Evolutionary conservation across 148 eudicot species (phyloP), one percentile per base, ranked within the genome.

Genomic region (Rhododendron kiyosumense): DNA sequence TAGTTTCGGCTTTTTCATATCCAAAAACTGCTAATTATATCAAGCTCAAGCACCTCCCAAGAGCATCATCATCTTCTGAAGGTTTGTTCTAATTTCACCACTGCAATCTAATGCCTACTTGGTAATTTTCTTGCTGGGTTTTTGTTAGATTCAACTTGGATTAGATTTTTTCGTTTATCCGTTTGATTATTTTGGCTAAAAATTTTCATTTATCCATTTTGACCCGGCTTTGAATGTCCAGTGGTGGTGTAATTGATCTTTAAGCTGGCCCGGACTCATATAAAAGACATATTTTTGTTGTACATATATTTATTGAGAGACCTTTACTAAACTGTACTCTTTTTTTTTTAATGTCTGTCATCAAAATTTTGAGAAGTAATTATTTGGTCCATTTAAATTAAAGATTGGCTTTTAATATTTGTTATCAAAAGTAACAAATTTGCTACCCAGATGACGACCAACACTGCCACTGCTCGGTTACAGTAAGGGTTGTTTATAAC

Each of bases 41-140:
- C 76, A 89, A 87, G 79, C 86, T 85, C 84, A 89, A 85, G 24
- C 81, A 78, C 86, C 81, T 90, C 45, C 84, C 86, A 79, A 84
- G 86, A 69, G 90, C 89, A 59, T 46, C 49, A 46, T 46, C 49
- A 46, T 59, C 92, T 86, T 80, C 93, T 59, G 88, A 88, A 85
- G 93, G 93, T 91, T 49, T 85, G 75, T 76, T 81, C 54, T 57
- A 46, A 48, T 15, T 63, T 59, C 52, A 79, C n/a, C 78, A 38
- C 41, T 82, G 20, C 71, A 84, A 52, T 71, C 57, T 20, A 43
- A 34, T 43, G 12, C 65, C 41, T 51, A 18, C 41, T 36, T 63
- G 26, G 10, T 3, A 12, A 30, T 17, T 28, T 63, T 15, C 1
- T 7, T 15, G 11, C 5, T 73, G 45, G 18, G 30, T 71, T 84